Evolutionary conservation across 257 asterid species (phyloP), one percentile per base, ranked within the genome.

Genomic region (Salvia hispanica): DNA sequence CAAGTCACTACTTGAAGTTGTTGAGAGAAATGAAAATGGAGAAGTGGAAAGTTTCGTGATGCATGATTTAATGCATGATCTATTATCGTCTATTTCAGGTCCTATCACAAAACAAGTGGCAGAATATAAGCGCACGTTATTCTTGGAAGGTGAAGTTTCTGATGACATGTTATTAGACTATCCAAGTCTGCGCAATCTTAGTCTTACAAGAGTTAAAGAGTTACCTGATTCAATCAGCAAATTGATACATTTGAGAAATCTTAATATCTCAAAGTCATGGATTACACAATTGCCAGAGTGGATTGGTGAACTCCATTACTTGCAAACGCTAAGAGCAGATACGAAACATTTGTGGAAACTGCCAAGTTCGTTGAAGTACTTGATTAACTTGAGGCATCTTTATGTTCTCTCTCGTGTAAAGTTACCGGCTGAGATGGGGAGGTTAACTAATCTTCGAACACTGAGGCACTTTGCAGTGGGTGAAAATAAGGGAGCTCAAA

Each of bases 181-280:
- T 9, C 16, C 28, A 7, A 11, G 31, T 10, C 33, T 63, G 13
- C 69, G 10, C n/a, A 44, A 7, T 45, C 16, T 46, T 3, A 28
- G 0, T 13, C 57, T 63, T 4, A 3, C 0, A 7, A 4, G 14
- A 12, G 31, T 12, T 3, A 5, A 25, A 13, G 33, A 45, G 56
- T 25, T 63, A 8, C 45, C 57, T 6, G 8, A 5, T 31, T 63
- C 44, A 8, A 63, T 63, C 9, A 45, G 44, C 4, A 28, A 62
- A 44, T 7, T 62, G 21, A 62, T 25, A 62, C 68, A 45, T 45
- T 62, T 62, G 44, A 45, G 68, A 62, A 25, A 7, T 13, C 56
- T 62, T 2, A 13, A 46, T 18, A 13, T 63, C 46, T 25, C 45
- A 6, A 0, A 28, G 8, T 28, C 57, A 13, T 0, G 0, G 0